These are phyloP conservation scores for Zygoascus biomembranicola DNA, from an alignment of 805 yeast species.

Conservation along the genomic window DNA sequence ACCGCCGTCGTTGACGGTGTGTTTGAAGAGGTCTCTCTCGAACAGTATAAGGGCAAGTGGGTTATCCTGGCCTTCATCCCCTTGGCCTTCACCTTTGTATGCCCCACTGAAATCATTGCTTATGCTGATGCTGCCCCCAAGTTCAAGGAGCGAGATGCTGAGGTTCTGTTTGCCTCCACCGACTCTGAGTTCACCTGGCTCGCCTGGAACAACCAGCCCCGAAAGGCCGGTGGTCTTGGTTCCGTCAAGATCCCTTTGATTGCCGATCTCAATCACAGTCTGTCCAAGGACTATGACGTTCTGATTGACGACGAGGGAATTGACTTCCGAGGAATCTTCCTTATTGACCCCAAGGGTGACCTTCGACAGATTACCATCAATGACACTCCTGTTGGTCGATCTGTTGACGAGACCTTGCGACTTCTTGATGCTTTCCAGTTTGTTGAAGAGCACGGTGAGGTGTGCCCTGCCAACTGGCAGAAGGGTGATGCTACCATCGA, in stretches of 20 bases:
- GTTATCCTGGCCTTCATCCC: slow-evolving; percentile 95
- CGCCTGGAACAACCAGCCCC: slow-evolving; percentile 96
- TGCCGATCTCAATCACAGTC: slow-evolving; percentile 94
- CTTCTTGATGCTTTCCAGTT: slow-evolving; percentile 98
- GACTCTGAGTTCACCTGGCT: slow-evolving; percentile 96
- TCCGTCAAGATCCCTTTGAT: slow-evolving; percentile 88
- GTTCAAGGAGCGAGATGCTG: slow-evolving; percentile 79
- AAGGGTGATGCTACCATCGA: slow-evolving; percentile 90
- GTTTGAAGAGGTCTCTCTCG: slow-evolving; percentile 91
- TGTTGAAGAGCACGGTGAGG: slow-evolving; percentile 99
- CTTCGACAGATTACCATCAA: slow-evolving; percentile 96
- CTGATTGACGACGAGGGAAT: slow-evolving; percentile 93
- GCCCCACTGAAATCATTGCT: slow-evolving; percentile 99
- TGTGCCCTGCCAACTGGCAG: slow-evolving; percentile 99
- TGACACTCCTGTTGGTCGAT: slow-evolving; percentile 99
- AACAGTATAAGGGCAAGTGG: slow-evolving; percentile 97
- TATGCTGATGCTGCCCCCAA: slow-evolving; percentile 91
- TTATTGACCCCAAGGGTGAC: slow-evolving; percentile 92
- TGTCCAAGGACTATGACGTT: slow-evolving; percentile 96
- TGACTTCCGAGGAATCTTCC: slow-evolving; percentile 95
- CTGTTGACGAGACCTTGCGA: slow-evolving; percentile 96
- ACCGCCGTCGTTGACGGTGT: slow-evolving; percentile 96
- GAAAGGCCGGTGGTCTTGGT: slow-evolving; percentile 98
- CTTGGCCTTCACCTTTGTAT: slow-evolving; percentile 97
- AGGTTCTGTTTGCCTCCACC: slow-evolving; percentile 92